Percentiles rank a stretch among this genome's conserved stretches.
Conservation (phyloP, 108 stramenopile species). For the Schizochytrium sp. region DNA sequence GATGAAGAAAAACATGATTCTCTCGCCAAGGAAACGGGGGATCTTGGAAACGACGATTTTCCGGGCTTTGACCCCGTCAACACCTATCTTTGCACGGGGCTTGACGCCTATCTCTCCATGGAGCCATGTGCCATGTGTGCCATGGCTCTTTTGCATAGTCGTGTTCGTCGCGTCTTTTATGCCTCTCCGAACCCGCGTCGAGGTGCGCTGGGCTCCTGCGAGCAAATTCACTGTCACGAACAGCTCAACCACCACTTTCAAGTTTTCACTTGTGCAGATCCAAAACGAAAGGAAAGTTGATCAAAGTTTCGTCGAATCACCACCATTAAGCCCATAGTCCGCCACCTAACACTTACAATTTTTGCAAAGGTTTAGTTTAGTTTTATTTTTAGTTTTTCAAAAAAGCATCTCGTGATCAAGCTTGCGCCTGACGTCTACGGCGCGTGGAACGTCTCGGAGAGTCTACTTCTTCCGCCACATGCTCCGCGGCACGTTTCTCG, state of each 20-base stretch:
- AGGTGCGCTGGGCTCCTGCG: constrained; percentile 27
- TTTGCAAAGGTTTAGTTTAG: too few species aligned
- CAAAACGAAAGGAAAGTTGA: too few species aligned
- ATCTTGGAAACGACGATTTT: neutral
- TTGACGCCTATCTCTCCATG: constrained; percentile 41
- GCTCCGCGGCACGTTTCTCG: too few species aligned
- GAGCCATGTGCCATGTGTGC: constrained; percentile 51
- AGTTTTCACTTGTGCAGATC: neutral
- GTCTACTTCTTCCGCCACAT: too few species aligned
- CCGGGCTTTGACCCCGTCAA: neutral
- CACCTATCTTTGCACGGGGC: constrained; percentile 52
- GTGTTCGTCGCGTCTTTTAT: constrained; percentile 43
- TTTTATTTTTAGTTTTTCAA: too few species aligned
- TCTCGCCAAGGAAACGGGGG: neutral
- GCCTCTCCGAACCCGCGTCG: neutral
- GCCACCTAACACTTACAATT: too few species aligned
- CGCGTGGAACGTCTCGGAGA: too few species aligned
- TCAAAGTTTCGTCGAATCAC: too few species aligned
- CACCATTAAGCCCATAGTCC: too few species aligned
- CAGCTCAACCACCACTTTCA: constrained; percentile 30
- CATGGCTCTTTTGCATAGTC: constrained; percentile 53
- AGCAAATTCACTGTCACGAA: neutral
- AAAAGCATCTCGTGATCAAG: too few species aligned
- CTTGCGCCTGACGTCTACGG: too few species aligned
- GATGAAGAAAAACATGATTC: too few species aligned